Percentiles rank a stretch among this genome's conserved stretches.
These are phyloP conservation scores for Oropetium thomaeum DNA, from an alignment of 176 grass and related monocot species.

Conservation along the genomic window DNA sequence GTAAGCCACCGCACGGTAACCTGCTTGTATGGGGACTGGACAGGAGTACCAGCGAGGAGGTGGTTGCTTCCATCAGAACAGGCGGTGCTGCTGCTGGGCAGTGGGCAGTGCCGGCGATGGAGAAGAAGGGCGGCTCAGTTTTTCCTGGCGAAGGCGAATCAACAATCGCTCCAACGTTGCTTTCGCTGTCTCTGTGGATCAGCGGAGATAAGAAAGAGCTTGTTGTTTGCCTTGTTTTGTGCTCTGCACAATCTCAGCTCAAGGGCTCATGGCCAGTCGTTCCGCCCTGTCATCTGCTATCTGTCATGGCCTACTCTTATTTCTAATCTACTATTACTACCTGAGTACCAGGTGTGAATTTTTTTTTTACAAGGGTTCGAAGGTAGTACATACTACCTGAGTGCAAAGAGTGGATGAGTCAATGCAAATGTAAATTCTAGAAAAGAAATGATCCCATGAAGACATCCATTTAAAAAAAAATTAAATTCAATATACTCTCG, in stretches of 20 bases:
- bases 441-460: no score
- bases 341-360: no score
- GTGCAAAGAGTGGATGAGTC: no score
- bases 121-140: neutral
- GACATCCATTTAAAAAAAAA: no score
- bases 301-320: no score
- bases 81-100: neutral
- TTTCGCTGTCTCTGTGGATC: neutral
- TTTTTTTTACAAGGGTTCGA: no score
- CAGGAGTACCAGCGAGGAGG: neutral
- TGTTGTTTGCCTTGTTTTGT: no score
- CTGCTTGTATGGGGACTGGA: neutral
- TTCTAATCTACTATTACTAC: no score
- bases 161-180: neutral
- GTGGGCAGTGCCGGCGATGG: neutral
- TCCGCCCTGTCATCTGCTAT: no score
- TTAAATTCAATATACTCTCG: no score
- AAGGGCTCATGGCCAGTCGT: neutral
- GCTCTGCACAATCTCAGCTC: neutral
- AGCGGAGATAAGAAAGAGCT: neutral
- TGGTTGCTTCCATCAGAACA: constrained; percentile 5
- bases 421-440: no score
- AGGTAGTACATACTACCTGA: no score
- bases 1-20: neutral
- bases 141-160: neutral